Base-by-base conservation (phyloP, 768 basidiomycete species). In the Tylopilus intermedius region DNA sequence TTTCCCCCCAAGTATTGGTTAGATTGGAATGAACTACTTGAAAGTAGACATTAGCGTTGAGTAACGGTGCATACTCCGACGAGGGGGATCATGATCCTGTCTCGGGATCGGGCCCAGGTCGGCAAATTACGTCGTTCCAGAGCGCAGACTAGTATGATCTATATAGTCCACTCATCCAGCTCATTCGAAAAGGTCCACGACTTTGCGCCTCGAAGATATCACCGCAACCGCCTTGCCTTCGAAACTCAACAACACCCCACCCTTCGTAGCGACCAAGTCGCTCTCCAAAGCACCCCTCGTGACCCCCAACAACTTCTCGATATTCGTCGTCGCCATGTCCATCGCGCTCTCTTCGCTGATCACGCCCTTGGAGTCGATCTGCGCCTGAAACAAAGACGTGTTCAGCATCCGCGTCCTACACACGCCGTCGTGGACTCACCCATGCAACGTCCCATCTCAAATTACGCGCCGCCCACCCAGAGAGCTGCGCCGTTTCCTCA, bases 381-480 rank as follows among this genome's bases (percentile, higher is more conserved):
- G 63, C 5, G 56, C 72, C 74, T 73, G 38, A 14, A 14, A 37
- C 41, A 44, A 24, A 24, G 30, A 45, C 27, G 1, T 40, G 41
- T 59, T 30, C 30, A 24, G 30, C 44, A 45, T n/a, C 33, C 21
- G 8, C 10, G 13, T 30, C 41, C 45, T 13, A 24, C 9, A 24
- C n/a, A 78, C 43, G 33, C 33, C 30, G 3, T 30, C 30, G 30
- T 30, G 30, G 47, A 87, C 94, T 87, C 94, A 96, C 96, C 95
- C 98, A 50, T 87, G 80, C 66, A 88, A 69, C 65, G 80, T 98
- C 66, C 97, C 94, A 68, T 84, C 38, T 94, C 90, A 49, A 88
- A 87, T 57, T 91, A 87, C 6, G 94, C 90, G 46, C 96, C 76
- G 49, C 97, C 75, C 53, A 98, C 74, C 50, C 92, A 77, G 67